Conservation (phyloP, 345 rosid species). For the Lumnitzera racemosa region DNA sequence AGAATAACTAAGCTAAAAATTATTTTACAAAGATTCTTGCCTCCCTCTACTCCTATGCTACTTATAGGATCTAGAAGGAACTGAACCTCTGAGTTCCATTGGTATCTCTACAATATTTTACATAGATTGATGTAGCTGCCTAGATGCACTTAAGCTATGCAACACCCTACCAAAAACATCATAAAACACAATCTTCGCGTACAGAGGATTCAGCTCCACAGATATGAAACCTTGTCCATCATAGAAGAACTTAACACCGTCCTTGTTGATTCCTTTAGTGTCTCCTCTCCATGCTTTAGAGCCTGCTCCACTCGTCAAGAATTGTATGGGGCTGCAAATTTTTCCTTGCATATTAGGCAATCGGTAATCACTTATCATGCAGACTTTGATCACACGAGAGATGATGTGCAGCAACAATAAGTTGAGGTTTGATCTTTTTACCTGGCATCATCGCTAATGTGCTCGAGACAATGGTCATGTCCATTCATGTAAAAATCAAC, state of each 20-base stretch:
- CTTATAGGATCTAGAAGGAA: too few relatives aligned
- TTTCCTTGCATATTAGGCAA: not conserved
- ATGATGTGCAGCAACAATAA: not conserved
- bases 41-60: too few relatives aligned
- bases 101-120: too few relatives aligned
- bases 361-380: not conserved
- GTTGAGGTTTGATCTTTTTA: too few relatives aligned
- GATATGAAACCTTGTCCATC: constrained; percentile 67
- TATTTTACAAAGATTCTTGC: too few relatives aligned
- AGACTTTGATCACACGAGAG: not conserved
- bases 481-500: too few relatives aligned
- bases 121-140: constrained; percentile 12
- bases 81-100: too few relatives aligned
- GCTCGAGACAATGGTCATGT: too few relatives aligned
- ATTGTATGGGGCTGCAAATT: constrained; percentile 32
- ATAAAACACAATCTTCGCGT: constrained; percentile 42
- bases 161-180: constrained; percentile 41
- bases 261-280: constrained; percentile 20
- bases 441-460: too few relatives aligned
- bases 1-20: too few relatives aligned
- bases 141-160: constrained; percentile 29
- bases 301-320: constrained; percentile 65
- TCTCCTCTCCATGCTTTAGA: constrained; percentile 70
- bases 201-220: constrained; percentile 26
- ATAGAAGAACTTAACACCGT: constrained; percentile 36